Evolutionary conservation across 371 early-diverging fungal species (phyloP), one percentile per base, ranked within the genome.

Genomic region (Mortierella sp.): DNA sequence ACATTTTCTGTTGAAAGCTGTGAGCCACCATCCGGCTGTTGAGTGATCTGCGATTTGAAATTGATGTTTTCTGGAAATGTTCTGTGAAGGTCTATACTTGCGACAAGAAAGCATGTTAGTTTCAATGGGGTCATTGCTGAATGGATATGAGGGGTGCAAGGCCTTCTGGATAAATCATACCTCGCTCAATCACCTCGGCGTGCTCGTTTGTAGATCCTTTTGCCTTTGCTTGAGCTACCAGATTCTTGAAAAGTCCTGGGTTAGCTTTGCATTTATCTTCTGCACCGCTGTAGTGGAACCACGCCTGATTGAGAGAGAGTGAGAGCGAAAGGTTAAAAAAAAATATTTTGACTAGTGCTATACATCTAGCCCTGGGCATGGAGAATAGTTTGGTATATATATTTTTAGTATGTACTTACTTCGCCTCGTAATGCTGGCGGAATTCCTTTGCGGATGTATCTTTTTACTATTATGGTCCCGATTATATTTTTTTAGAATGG

Each of bases 271-370:
- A 83, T 64, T 89, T 90, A n/a, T 86, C 85, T 60, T 91, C 91
- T 8, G 93, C 96, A 28, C 96, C 96, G 73, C 93, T 93, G 76
- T 94, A 95, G 75, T 91, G 88, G 65, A 94, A 89, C 96, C 96
- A 96, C 61, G 89, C 90, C 88, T 92, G 77, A 35, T 10, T 26
- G 35, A 28, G 47, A 47, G 12, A 47, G 47, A 47, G 47, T 10
- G 58, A 57, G 57, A 57, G 60, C 32, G 39, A 60, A n/a, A 20
- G 60, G 20, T 4, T 14, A 24, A 51, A n/a, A 22, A n/a, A 26
- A 55, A 26, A 55, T 11, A 22, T 20, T 22, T 35, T 35, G 35
- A 6, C 35, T 35, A 8, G 35, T 35, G 6, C 35, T 6, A 35
- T 35, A 35, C 35, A 35, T 35, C 3, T 35, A 35, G 6, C 35